Percentiles rank a stretch among this genome's conserved stretches.
Evolutionary conservation across 2,329 filamentous ascomycete species (phyloP).

Genomic region (Beauveria varroae): DNA sequence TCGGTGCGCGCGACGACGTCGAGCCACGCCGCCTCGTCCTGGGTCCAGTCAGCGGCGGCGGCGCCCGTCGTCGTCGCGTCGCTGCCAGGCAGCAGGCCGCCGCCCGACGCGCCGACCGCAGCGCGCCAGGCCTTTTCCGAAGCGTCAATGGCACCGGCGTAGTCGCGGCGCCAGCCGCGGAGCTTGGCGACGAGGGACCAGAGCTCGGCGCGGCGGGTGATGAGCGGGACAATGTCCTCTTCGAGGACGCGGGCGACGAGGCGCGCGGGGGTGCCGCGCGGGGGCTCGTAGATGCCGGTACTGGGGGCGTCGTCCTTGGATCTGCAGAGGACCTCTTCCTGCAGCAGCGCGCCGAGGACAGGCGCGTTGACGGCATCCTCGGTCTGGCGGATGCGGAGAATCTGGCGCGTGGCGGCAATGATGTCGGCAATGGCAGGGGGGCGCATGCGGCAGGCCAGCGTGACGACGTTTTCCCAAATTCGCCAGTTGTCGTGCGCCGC

Average conservation of each 20-base stretch:
- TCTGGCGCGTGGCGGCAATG: conserved; percentile 62
- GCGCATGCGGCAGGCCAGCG: conserved; percentile 68
- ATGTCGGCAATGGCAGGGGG: conserved; percentile 72
- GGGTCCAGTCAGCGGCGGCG: conserved; percentile 27
- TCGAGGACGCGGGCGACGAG: conserved; percentile 69
- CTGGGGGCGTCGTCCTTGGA: conserved; percentile 25
- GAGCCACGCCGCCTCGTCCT: conserved; percentile 58
- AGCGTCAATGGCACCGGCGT: conserved; percentile 66
- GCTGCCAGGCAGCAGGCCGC: conserved; percentile 30
- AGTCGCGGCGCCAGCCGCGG: conserved; percentile 65
- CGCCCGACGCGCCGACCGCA: conserved; percentile 45
- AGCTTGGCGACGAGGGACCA: conserved; percentile 70
- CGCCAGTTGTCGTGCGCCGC: conserved; percentile 81
- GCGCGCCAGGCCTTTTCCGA: conserved; percentile 88
- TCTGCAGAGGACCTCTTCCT: conserved; percentile 54
- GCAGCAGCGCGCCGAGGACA: conserved; percentile 64
- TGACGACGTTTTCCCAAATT: conserved; percentile 96
- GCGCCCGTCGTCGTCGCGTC: conserved; percentile 1
- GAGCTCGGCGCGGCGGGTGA: conserved; percentile 69
- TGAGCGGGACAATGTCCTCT: conserved; percentile 67
- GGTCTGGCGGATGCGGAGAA: conserved; percentile 69
- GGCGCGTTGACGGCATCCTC: conserved; percentile 73
- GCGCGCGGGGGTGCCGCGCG: conserved; percentile 52
- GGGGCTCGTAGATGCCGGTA: conserved; percentile 25
- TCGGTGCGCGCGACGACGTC: conserved; percentile 71